A percentile compares a stretch with the other conserved stretches of the same genome.
Conservation (phyloP, 257 asterid species). For the Przewalskia tangutica region DNA sequence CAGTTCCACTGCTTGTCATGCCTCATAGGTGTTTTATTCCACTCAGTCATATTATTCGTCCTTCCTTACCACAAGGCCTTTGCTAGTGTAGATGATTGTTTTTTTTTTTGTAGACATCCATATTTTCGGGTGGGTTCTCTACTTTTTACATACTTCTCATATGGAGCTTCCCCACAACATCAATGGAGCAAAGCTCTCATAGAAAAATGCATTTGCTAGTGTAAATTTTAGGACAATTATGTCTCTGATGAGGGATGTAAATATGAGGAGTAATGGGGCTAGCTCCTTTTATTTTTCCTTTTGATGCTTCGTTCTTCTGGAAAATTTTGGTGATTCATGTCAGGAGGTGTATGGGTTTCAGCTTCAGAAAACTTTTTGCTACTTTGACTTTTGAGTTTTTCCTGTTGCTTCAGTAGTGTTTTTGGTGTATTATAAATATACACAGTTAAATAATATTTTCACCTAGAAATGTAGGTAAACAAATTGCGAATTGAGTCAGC, state of each 20-base stretch:
- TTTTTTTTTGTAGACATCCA: not conserved
- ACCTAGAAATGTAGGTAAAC: conserved; percentile 46
- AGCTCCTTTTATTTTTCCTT: not conserved
- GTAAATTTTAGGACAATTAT: not conserved
- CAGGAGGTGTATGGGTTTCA: not conserved
- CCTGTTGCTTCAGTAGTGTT: not conserved
- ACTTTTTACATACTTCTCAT: not conserved
- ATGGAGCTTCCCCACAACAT: not conserved
- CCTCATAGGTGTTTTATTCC: not conserved
- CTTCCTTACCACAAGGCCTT: not conserved
- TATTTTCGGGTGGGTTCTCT: not conserved
- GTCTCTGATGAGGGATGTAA: not conserved
- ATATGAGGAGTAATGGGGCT: not conserved
- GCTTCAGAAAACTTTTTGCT: not conserved
- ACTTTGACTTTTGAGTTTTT: not conserved
- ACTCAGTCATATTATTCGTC: not conserved
- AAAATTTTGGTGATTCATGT: not conserved
- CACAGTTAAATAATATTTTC: conserved; percentile 5
- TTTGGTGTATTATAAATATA: not conserved
- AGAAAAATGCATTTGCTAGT: not conserved
- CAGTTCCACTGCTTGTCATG: not conserved
- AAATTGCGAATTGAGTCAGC: conserved; percentile 69
- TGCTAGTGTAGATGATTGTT: not conserved
- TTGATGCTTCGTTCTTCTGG: conserved; percentile 1
- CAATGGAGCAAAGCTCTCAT: not conserved